Evolutionary conservation across 257 asterid genomes (phyloP).

Genomic region (Solanum arcanum): DNA sequence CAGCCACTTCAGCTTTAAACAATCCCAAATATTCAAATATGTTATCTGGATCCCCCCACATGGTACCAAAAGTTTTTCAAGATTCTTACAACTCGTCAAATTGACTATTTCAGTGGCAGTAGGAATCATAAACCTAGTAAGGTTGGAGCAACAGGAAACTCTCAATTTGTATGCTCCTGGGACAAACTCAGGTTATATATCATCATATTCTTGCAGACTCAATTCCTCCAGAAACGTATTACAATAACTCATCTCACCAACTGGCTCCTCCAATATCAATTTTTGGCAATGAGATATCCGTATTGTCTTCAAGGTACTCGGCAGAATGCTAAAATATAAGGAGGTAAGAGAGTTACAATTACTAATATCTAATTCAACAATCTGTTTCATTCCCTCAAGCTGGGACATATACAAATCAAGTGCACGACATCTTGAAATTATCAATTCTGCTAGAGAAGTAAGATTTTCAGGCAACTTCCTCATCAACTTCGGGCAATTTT

Average conservation of each 20-base stretch:
- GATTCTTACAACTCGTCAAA: neutral
- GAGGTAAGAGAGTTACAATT: neutral
- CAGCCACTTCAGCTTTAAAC: neutral
- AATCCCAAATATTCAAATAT: accelerated
- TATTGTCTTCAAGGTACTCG: neutral
- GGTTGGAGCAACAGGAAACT: neutral
- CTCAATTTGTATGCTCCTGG: neutral
- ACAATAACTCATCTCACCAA: too few species aligned
- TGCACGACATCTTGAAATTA: too few species aligned
- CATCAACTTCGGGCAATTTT: too few species aligned
- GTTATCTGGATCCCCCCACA: neutral
- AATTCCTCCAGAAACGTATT: too few species aligned
- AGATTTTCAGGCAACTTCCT: too few species aligned
- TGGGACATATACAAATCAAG: neutral
- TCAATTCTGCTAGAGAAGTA: too few species aligned
- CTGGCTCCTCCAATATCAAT: neutral
- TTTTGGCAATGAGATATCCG: accelerated
- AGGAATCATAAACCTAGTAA: neutral
- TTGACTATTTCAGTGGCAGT: neutral
- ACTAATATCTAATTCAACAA: neutral
- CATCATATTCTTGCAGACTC: accelerated
- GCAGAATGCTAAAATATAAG: neutral
- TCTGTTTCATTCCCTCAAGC: neutral
- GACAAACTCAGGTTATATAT: neutral
- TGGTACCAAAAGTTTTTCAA: neutral